Percentiles rank a stretch among this genome's conserved stretches.
Evolutionary conservation across 2,329 filamentous ascomycete species (phyloP).

Genomic region (Paecilomyces fulvus): DNA sequence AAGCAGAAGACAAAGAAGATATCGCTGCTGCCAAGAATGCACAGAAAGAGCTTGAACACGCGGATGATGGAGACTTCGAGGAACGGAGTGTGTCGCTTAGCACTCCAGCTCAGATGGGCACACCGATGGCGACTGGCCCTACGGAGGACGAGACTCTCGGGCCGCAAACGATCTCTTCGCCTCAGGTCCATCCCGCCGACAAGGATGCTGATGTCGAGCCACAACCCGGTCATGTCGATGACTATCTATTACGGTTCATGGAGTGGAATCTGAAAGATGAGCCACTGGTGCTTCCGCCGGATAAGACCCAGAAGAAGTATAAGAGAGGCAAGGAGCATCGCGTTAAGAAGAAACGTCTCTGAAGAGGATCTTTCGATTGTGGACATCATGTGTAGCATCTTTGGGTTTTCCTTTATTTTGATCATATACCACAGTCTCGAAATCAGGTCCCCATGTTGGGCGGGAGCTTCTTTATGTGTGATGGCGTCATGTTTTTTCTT

Average conservation of each 20-base stretch:
- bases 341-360: slow-evolving; percentile 29
- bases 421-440: slow-evolving; percentile 15
- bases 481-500: slow-evolving; percentile 11
- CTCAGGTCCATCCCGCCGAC: slow-evolving; percentile 14
- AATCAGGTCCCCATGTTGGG: neutral
- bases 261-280: slow-evolving; percentile 46
- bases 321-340: slow-evolving; percentile 41
- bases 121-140: slow-evolving; percentile 29
- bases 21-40: slow-evolving; percentile 79
- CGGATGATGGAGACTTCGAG: slow-evolving; percentile 77
- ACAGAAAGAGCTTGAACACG: slow-evolving; percentile 75
- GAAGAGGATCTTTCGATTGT: neutral
- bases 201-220: slow-evolving; percentile 30
- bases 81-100: slow-evolving; percentile 45
- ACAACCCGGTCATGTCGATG: slow-evolving; percentile 57
- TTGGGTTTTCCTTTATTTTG: slow-evolving; percentile 11
- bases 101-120: slow-evolving; percentile 22
- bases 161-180: slow-evolving; percentile 7
- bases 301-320: slow-evolving; percentile 41
- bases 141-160: slow-evolving; percentile 19
- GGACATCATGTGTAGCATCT: neutral
- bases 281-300: slow-evolving; percentile 39
- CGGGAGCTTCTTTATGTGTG: neutral
- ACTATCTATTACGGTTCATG: slow-evolving; percentile 67
- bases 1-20: slow-evolving; percentile 81